Base-by-base conservation (phyloP, 1,284 basidiomycete species). In the Apiotrichum akiyoshidainum region DNA sequence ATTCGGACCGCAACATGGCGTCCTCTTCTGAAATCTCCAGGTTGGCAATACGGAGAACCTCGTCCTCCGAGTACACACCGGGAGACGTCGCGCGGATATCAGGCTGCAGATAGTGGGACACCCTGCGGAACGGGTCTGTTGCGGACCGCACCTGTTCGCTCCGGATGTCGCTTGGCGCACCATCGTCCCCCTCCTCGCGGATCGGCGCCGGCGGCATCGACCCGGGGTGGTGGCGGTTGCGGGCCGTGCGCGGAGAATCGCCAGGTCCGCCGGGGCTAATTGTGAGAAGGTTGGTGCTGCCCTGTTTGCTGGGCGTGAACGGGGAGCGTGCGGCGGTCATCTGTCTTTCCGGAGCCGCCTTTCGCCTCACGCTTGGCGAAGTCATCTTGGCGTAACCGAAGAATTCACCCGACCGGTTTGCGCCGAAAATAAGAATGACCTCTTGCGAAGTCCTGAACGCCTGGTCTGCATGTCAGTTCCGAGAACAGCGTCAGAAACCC, bases 371-470 rank as follows among this genome's bases (percentile, higher is more conserved):
- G 52, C 74, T 79, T 17, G 71, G 70, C 52, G 73, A 73, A 31
- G 68, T 57, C 76, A 77, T 78, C 86, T 83, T 86, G 22, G 89
- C 90, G 68, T 89, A 92, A 33, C 92, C 91, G 68, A 88, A 93
- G 69, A 94, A 94, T 59, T 78, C 77, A 26, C 77, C 77, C 53
- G 89, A 90, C 74, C 89, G 89, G 78, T 97, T 97, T 31, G 91
- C 93, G 46, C 92, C 85, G 69, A 96, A 96, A 65, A 97, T 87
- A 46, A 97, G 83, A 68, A 83, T 88, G 6, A 96, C 93, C 17
- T 91, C 86, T 67, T 85, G 83, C 12, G 89, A 89, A 9, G 90
- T 95, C 40, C 92, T 85, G 76, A 83, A 97, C 0, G 94, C 93
- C 74, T 92, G 91, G 67, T 97, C 92, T 67, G 52, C 26, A 31